These are phyloP conservation scores for Phytophthora kernoviae DNA, from an alignment of 352 stramenopile genomes.

Conservation along the genomic window DNA sequence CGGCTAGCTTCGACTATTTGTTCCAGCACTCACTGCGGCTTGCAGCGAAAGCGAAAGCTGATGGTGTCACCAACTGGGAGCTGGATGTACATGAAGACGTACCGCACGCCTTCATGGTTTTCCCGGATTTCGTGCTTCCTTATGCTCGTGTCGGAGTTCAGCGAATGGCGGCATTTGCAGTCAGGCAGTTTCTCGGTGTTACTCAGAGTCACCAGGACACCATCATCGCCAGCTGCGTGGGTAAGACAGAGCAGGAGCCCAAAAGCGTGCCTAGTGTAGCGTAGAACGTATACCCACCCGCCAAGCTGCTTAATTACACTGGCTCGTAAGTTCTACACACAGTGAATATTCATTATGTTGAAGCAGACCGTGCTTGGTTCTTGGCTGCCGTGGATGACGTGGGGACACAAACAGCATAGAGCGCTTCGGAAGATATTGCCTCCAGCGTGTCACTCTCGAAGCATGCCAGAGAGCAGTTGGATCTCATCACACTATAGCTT, in stretches of 20 bases:
- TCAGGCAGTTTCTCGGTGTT: conserved; percentile 19
- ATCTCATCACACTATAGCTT: too few relatives aligned
- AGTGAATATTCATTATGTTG: too few relatives aligned
- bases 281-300: too few relatives aligned
- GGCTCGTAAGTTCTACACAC: too few relatives aligned
- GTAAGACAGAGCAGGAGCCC: neutral
- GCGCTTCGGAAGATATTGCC: too few relatives aligned
- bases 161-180: conserved; percentile 33
- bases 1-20: conserved; percentile 36
- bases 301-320: too few relatives aligned
- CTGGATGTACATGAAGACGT: conserved; percentile 42
- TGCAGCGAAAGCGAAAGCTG: conserved; percentile 24
- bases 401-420: too few relatives aligned
- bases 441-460: too few relatives aligned
- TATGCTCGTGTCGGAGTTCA: conserved; percentile 27
- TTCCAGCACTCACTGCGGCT: conserved; percentile 36
- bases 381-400: too few relatives aligned
- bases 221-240: neutral
- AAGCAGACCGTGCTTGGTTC: too few relatives aligned
- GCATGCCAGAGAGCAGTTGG: too few relatives aligned
- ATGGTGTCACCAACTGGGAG: conserved; percentile 39
- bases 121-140: conserved; percentile 36
- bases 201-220: neutral
- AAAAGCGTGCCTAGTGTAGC: neutral
- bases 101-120: conserved; percentile 46